A percentile compares a stretch with the other conserved stretches of the same genome.
Conservation (phyloP, 176 grass and related monocot genomes). For the Zea mays region DNA sequence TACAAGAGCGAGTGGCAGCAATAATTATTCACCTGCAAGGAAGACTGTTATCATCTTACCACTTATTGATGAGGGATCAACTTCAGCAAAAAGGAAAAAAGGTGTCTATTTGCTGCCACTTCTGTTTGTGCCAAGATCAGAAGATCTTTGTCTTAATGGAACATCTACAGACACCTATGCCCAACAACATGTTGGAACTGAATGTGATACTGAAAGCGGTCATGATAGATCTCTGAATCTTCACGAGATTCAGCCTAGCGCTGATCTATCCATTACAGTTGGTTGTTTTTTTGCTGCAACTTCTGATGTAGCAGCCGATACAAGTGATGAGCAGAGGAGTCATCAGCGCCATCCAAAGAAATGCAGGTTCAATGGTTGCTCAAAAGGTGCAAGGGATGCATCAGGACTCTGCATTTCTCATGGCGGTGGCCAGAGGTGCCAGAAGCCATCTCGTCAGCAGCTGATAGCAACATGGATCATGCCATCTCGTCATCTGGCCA, state of each 20-base stretch:
- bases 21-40: constrained; percentile 30
- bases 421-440: constrained; percentile 18
- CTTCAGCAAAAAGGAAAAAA: constrained; percentile 77
- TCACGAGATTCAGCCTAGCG: constrained; percentile 39
- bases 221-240: constrained; percentile 31
- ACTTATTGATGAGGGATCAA: constrained; percentile 71
- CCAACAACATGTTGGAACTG: constrained; percentile 32
- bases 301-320: constrained; percentile 39
- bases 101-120: constrained; percentile 64
- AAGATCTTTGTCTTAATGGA: constrained; percentile 30
- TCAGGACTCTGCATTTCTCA: constrained; percentile 84
- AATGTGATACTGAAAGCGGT: constrained; percentile 8
- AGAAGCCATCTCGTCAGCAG: constrained; percentile 59
- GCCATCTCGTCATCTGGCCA: constrained; percentile 56
- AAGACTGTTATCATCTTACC: constrained; percentile 48
- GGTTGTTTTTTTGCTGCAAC: constrained; percentile 53
- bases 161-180: background rate
- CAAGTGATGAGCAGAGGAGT: constrained; percentile 43
- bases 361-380: constrained; percentile 83
- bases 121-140: constrained; percentile 66
- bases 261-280: constrained; percentile 57
- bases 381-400: constrained; percentile 75
- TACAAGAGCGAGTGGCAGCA: background rate
- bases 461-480: constrained; percentile 49
- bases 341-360: constrained; percentile 69